These are phyloP conservation scores for Colletotrichum orbiculare DNA, from an alignment of 2,329 filamentous ascomycete species.

Conservation along the genomic window DNA sequence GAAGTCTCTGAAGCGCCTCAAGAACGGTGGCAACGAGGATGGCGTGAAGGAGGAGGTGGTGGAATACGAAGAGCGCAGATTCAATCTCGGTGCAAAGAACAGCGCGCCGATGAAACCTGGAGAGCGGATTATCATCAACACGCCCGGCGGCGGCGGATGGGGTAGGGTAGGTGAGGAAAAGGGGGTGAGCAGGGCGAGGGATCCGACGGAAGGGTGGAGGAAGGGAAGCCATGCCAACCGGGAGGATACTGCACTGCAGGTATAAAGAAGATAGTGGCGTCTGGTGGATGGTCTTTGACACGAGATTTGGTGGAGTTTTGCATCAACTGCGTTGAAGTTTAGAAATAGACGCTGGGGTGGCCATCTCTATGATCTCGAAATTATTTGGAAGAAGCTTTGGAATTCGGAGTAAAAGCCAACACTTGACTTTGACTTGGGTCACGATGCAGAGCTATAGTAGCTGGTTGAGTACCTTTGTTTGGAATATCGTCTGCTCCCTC, in stretches of 20 bases:
- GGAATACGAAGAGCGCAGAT: slow-evolving; percentile 68
- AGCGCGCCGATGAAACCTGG: slow-evolving; percentile 80
- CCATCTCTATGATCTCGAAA: too few species aligned
- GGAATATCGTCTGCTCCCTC: too few species aligned
- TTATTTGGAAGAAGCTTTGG: too few species aligned
- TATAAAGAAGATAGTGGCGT: slow-evolving; percentile 42
- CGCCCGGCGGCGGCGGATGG: slow-evolving; percentile 85
- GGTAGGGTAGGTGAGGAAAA: slow-evolving; percentile 69
- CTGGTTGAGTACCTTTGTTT: too few species aligned
- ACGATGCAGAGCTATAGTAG: too few species aligned
- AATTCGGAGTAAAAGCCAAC: too few species aligned
- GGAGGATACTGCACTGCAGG: slow-evolving; percentile 70
- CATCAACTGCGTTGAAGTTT: too few species aligned
- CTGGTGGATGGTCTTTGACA: neutral
- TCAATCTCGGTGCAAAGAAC: slow-evolving; percentile 84
- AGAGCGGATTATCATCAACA: slow-evolving; percentile 81
- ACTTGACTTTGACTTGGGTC: too few species aligned
- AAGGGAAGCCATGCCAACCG: slow-evolving; percentile 67
- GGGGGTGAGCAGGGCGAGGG: slow-evolving; percentile 59
- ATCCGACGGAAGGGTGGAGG: slow-evolving; percentile 66
- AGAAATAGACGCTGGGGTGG: too few species aligned
- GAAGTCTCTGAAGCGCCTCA: slow-evolving; percentile 53
- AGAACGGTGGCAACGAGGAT: slow-evolving; percentile 39
- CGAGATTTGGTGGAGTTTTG: too few species aligned
- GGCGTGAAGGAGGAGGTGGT: slow-evolving; percentile 46